Base-by-base conservation (phyloP, 2,329 filamentous ascomycete species). In the Aspergillus unguis region DNA sequence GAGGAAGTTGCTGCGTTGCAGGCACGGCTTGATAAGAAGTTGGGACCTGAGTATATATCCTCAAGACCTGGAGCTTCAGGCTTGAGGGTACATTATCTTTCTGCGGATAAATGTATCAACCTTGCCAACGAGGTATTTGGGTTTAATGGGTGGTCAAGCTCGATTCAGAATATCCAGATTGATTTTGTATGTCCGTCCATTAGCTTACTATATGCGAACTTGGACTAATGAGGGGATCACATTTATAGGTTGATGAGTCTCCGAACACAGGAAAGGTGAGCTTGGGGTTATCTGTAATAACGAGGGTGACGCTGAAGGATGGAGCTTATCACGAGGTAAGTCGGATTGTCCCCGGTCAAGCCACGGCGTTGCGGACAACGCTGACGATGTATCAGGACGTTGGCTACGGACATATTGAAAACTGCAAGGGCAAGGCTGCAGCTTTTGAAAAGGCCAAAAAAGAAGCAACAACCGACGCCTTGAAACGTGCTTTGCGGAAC, bases 401-500 rank as follows among this genome's bases (percentile, higher is more conserved):
- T 57, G 94, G 94, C 28, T 99, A 99, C 66, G 94, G 94, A 6
- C 89, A 94, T 61, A 95, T 95, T 62, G 92, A 97, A 71, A 99
- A 99, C 66, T 90, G 87, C 71, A 95, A 92, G 73, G 88, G 90
- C 51, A 99, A 99, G 75, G 92, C 92, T 3, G 87, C 89, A 47
- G 94, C 92, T 0, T 99, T 97, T 65, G 94, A 99, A 70, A 99
- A 99, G 74, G 92, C 94, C 1, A 99, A 97, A 77, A 99, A 99
- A 71, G 92, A 97, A 75, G 95, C 90, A 6, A 95, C 91, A 2
- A 97, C 95, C 7, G 94, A 99, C 73, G 94, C 85, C 1, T 69
- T 99, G 67, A 99, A 99, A 74, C 82, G 94, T 60, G 85, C 94
- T 1, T 69, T 99, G 64, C 82, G 92, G 54, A 96, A 85, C 58